phyloP scores from a whole-genome alignment of 305 asterid species.

The Petunia hybrid region DNA sequence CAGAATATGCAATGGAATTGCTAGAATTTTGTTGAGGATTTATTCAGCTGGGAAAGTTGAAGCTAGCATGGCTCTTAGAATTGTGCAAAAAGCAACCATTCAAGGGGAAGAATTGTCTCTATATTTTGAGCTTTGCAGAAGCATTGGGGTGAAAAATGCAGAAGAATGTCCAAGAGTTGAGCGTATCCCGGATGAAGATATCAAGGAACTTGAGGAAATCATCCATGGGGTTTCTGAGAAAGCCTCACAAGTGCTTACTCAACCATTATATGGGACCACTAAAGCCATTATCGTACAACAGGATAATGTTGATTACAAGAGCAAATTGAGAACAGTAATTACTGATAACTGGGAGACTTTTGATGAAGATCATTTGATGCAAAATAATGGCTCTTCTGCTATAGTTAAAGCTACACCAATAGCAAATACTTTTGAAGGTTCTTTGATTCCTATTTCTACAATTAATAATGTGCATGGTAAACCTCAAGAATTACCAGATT shows the following conservation, averaged over 20 bases:
- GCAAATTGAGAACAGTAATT: slow-evolving; percentile 56
- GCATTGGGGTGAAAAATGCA: slow-evolving; percentile 68
- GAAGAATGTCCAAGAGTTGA: slow-evolving; percentile 57
- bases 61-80: slow-evolving; percentile 58
- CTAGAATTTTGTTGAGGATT: slow-evolving; percentile 57
- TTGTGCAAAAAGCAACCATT: slow-evolving; percentile 58
- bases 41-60: slow-evolving; percentile 57
- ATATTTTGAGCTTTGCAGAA: slow-evolving; percentile 66
- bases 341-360: slow-evolving; percentile 87
- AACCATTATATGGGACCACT: not conserved
- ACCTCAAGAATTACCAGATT: slow-evolving; percentile 21
- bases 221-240: slow-evolving; percentile 43
- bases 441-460: slow-evolving; percentile 21
- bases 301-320: not conserved
- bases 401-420: not conserved
- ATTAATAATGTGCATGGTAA: not conserved
- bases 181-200: slow-evolving; percentile 65
- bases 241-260: not conserved
- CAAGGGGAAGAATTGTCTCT: slow-evolving; percentile 65
- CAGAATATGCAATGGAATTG: slow-evolving; percentile 74
- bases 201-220: slow-evolving; percentile 66
- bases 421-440: slow-evolving; percentile 42
- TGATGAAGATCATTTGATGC: slow-evolving; percentile 58
- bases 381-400: slow-evolving; percentile 1
- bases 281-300: slow-evolving; percentile 37